phyloP scores from a whole-genome alignment of 495 filamentous ascomycete species.

The Tirmania nivea region DNA sequence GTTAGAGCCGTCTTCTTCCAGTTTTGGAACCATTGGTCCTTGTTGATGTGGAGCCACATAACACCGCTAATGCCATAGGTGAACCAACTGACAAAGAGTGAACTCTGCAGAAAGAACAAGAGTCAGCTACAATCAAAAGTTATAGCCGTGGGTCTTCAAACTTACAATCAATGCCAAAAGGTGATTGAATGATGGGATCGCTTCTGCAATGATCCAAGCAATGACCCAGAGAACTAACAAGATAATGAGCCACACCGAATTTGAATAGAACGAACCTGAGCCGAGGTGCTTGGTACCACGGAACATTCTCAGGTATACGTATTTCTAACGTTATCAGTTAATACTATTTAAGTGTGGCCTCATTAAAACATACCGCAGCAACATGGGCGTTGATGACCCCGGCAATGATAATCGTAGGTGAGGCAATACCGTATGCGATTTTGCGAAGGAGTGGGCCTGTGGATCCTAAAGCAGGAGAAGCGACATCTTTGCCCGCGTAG shows the following conservation, averaged over 20 bases:
- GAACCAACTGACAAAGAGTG: conserved; percentile 41
- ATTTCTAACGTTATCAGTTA: conserved; percentile 25
- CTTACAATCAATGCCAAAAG: conserved; percentile 32
- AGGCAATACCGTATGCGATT: conserved; percentile 56
- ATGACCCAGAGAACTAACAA: conserved; percentile 36
- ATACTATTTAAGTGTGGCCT: too few relatives aligned
- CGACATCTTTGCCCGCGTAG: conserved; percentile 47
- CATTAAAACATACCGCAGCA: conserved; percentile 14
- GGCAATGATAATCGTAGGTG: conserved; percentile 48
- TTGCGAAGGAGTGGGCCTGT: conserved; percentile 39
- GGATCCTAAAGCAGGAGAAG: conserved; percentile 45
- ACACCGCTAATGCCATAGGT: conserved; percentile 41
- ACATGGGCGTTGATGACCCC: conserved; percentile 53
- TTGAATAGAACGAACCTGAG: conserved; percentile 6
- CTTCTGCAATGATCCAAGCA: conserved; percentile 49
- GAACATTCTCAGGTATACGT: conserved; percentile 43
- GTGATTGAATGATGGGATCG: conserved; percentile 51
- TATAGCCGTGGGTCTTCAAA: conserved; percentile 23
- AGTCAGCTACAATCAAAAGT: conserved; percentile 25
- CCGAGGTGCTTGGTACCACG: conserved; percentile 17
- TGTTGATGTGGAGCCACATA: conserved; percentile 44
- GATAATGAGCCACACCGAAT: conserved; percentile 34
- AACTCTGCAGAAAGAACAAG: conserved; percentile 29
- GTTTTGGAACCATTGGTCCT: conserved; percentile 26
- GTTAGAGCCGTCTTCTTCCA: conserved; percentile 25